phyloP scores from a whole-genome alignment of 257 asterid genomes.

The Solanum clarkiae region DNA sequence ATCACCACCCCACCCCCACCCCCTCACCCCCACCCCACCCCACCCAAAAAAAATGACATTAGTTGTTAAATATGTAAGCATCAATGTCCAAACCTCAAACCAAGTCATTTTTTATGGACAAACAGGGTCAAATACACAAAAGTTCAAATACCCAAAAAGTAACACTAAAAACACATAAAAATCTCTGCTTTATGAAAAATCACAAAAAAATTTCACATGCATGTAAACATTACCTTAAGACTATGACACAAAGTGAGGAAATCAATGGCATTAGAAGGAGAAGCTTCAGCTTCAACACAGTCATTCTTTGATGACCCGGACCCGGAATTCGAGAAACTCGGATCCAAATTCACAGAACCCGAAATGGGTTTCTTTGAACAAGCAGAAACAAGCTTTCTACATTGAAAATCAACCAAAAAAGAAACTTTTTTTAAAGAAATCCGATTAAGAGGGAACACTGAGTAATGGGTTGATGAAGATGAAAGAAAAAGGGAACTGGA shows the following conservation, averaged over 20 bases:
- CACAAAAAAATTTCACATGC: neutral
- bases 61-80: neutral
- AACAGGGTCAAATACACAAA: neutral
- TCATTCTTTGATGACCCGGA: slow-evolving; percentile 21
- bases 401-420: slow-evolving; percentile 12
- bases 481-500: neutral
- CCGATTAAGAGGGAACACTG: neutral
- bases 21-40: no score
- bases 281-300: slow-evolving; percentile 13
- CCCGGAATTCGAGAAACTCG: slow-evolving; percentile 16
- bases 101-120: neutral
- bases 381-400: slow-evolving; percentile 30
- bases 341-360: slow-evolving; percentile 42
- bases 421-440: slow-evolving; percentile 28
- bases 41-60: neutral
- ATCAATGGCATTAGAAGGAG: slow-evolving; percentile 68
- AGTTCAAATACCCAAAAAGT: neutral
- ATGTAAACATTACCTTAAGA: slow-evolving; percentile 41
- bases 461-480: neutral
- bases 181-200: neutral
- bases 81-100: neutral
- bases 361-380: slow-evolving; percentile 40
- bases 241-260: slow-evolving; percentile 85
- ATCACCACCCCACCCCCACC: no score
- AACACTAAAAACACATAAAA: neutral